Evolutionary conservation across 1,139 yeast species (phyloP).

Genomic region (Yamadazyma songkhlaensis): DNA sequence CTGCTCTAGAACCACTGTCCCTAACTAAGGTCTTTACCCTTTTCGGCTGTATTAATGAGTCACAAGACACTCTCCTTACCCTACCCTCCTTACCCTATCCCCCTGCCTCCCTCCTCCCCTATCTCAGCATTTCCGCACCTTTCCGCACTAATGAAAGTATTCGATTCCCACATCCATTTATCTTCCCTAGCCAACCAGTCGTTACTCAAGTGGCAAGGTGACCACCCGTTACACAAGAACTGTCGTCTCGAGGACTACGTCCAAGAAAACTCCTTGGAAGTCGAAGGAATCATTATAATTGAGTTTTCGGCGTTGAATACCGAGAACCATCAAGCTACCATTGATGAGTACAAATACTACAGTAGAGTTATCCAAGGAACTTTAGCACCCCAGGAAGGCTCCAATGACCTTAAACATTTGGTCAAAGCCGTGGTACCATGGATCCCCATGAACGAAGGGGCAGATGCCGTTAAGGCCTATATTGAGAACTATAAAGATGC

Average conservation of each 20-base stretch:
- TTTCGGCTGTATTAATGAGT: no score
- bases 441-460: slow-evolving; percentile 18
- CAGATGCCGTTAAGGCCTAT: slow-evolving; percentile 8
- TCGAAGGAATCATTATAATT: slow-evolving; percentile 14
- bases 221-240: slow-evolving; percentile 15
- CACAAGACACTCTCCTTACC: no score
- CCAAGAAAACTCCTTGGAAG: slow-evolving; percentile 6
- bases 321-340: slow-evolving; percentile 12
- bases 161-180: slow-evolving; percentile 17
- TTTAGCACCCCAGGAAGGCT: slow-evolving; percentile 11
- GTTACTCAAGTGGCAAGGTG: slow-evolving; percentile 14
- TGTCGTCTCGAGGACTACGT: slow-evolving; percentile 16
- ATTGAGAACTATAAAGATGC: slow-evolving; percentile 9
- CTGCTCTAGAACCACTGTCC: no score
- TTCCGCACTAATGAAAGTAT: no score
- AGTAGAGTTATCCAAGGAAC: slow-evolving; percentile 11
- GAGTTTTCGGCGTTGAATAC: slow-evolving; percentile 14
- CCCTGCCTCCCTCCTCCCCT: no score
- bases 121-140: no score
- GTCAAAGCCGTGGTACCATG: slow-evolving; percentile 17
- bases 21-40: no score
- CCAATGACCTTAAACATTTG: slow-evolving; percentile 9
- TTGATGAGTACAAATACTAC: slow-evolving; percentile 14
- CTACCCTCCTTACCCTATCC: no score
- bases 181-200: slow-evolving; percentile 14